Evolutionary conservation across 2,329 filamentous ascomycete genomes (phyloP), one percentile per base, ranked within the genome.

Genomic region (Hypoxylon sp.): DNA sequence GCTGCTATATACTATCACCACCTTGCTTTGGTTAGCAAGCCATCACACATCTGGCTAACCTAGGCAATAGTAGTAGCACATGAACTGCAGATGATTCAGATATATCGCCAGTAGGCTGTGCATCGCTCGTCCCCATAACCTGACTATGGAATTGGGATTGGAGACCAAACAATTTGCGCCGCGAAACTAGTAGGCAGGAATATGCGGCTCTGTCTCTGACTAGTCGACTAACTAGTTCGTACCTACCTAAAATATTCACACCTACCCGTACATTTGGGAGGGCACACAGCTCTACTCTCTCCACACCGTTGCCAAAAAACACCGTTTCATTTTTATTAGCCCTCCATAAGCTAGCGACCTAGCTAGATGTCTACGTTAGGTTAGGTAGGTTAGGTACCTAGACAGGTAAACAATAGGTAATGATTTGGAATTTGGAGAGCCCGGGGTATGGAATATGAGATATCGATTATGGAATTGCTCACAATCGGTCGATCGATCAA

Each of bases 291-390:
- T 23, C 23, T 21, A 21, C 2, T 30, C 4, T 58, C 30, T 25
- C 46, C 52, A 23, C 28, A 23, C 32, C 14, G 25, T 17, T 48
- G 38, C 28, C 17, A 46, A 34, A 46, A 34, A 46, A 53, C 36
- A 61, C 25, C 34, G 49, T 61, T 52, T 61, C 58, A 55, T 38
- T 17, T 53, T 28, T 61, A 61, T 61, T 36, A 55, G 38, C 58
- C 50, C 58, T 49, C n/a, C 50, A 11, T 56, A 55, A 14, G 19
- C 50, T 53, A n/a, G 25, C 25, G 36, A 32, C 13, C 17, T 10
- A 43, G 9, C 1, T 25, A 32, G 14, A 43, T 17, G 14, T n/a
- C 38, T 19, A 2, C 5, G 5, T 41, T 51, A 19, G n/a, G 19
- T 36, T 23, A 13, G 21, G 28, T 36, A 28, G 28, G 21, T 36